A percentile compares a stretch with the other conserved stretches of the same genome.
Conservation (phyloP, 2,329 filamentous ascomycete genomes). For the Verticillium dahliae region DNA sequence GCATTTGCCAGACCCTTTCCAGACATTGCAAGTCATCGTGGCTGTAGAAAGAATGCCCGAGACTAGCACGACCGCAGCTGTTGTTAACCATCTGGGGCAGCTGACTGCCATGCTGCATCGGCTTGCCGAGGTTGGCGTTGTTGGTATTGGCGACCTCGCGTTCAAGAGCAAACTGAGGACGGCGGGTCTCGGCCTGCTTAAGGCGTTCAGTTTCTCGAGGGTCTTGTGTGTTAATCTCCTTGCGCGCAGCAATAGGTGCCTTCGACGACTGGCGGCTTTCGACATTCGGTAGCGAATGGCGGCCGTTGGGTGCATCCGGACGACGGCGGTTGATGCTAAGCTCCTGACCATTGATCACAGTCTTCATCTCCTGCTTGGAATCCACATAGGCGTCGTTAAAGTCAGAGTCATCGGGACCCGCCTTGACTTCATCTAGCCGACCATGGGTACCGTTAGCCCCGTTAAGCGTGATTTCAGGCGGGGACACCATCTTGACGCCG, state of each 20-base stretch:
- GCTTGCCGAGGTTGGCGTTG: background rate
- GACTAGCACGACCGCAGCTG: conserved; percentile 20
- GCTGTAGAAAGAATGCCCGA: conserved; percentile 30
- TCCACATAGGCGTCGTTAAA: background rate
- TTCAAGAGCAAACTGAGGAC: conserved; percentile 38
- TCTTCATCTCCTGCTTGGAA: background rate
- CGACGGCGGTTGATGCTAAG: background rate
- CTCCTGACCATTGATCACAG: background rate
- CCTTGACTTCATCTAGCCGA: background rate
- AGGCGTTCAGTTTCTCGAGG: conserved; percentile 45
- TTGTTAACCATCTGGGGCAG: conserved; percentile 10
- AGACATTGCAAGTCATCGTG: conserved; percentile 39
- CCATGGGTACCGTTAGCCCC: background rate
- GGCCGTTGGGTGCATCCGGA: conserved; percentile 4
- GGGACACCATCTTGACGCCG: conserved; percentile 15
- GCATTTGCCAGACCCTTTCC: conserved; percentile 48
- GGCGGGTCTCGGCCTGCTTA: conserved; percentile 43
- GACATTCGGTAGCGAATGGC: conserved; percentile 25
- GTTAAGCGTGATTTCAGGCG: conserved; percentile 3
- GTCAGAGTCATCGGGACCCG: background rate
- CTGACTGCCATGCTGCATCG: conserved; percentile 1
- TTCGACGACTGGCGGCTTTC: conserved; percentile 24
- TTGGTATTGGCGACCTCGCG: conserved; percentile 26
- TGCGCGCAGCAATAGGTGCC: conserved; percentile 25
- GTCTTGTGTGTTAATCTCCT: conserved; percentile 42